A percentile compares a stretch with the other conserved stretches of the same genome.
phyloP scores from a whole-genome alignment of 1,139 yeast genomes.

The Blastobotrys serpentis region DNA sequence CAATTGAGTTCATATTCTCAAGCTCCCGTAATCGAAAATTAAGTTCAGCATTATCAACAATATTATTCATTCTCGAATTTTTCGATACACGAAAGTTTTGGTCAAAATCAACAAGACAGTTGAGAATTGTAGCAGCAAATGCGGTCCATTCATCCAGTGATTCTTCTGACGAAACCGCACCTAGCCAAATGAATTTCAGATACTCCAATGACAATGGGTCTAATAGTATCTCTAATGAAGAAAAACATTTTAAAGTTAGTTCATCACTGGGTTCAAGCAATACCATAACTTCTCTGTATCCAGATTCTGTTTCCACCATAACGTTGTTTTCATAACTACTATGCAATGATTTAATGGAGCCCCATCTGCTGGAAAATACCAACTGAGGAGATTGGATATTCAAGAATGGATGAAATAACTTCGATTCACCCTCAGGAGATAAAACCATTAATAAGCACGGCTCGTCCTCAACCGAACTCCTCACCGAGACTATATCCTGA shows the following conservation, averaged over 20 bases:
- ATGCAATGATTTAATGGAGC: conserved; percentile 17
- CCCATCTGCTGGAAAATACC: conserved; percentile 20
- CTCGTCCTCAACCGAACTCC: conserved; percentile 19
- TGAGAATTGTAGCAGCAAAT: conserved; percentile 51
- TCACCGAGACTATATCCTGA: conserved; percentile 18
- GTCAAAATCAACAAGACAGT: conserved; percentile 23
- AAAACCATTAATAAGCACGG: conserved; percentile 22
- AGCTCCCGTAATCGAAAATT: conserved; percentile 1
- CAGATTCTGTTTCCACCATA: conserved; percentile 23
- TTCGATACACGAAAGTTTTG: conserved; percentile 4
- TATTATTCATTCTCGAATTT: not conserved
- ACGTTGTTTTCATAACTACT: conserved; percentile 22
- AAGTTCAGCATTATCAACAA: no score
- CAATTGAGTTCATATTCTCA: conserved; percentile 11
- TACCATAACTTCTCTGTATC: conserved; percentile 41
- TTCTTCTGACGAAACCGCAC: conserved; percentile 49
- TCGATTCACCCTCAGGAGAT: conserved; percentile 39
- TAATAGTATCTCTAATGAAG: conserved; percentile 45
- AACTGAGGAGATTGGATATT: conserved; percentile 50
- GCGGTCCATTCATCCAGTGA: conserved; percentile 62
- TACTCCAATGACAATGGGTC: conserved; percentile 59
- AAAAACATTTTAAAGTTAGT: conserved; percentile 42
- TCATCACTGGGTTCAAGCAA: conserved; percentile 49
- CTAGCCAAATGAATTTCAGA: conserved; percentile 64
- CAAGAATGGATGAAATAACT: conserved; percentile 64